These are phyloP conservation scores for Boletus calvinii DNA, from an alignment of 1,284 basidiomycete species.

Conservation along the genomic window DNA sequence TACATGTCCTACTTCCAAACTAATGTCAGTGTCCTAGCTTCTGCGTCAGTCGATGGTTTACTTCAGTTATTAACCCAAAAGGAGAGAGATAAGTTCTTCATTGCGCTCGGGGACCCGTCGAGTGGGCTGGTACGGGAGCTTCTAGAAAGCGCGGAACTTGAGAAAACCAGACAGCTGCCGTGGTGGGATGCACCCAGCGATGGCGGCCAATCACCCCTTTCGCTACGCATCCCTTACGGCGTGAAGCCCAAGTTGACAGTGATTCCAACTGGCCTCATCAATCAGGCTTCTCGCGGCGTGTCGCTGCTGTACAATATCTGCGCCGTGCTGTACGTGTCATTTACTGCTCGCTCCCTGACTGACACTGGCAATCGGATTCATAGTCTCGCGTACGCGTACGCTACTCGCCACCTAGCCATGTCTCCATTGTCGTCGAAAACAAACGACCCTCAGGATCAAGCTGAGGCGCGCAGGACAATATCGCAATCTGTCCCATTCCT, in stretches of 20 bases:
- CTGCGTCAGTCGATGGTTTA: slow-evolving; percentile 55
- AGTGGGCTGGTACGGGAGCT: slow-evolving; percentile 58
- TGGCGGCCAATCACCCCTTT: not conserved
- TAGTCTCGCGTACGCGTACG: slow-evolving; percentile 67
- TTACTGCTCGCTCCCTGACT: not conserved
- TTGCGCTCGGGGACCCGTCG: slow-evolving; percentile 54
- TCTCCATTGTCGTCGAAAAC: slow-evolving; percentile 51
- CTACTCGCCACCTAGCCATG: slow-evolving; percentile 55
- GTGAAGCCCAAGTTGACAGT: slow-evolving; percentile 44
- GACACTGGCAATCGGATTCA: not conserved
- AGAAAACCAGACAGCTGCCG: slow-evolving; percentile 46
- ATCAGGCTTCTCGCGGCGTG: slow-evolving; percentile 39
- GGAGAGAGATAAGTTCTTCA: slow-evolving; percentile 60
- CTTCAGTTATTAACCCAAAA: slow-evolving; percentile 59
- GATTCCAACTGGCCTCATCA: slow-evolving; percentile 50
- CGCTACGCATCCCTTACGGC: slow-evolving; percentile 33
- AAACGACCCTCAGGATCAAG: slow-evolving; percentile 41
- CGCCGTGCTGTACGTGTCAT: slow-evolving; percentile 56
- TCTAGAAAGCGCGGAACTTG: slow-evolving; percentile 56
- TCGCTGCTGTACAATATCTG: slow-evolving; percentile 64
- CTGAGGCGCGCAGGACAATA: slow-evolving; percentile 48
- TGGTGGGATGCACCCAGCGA: slow-evolving; percentile 58
- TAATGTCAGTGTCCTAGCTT: slow-evolving; percentile 39
- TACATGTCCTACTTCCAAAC: not conserved
- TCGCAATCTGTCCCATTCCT: slow-evolving; percentile 61